Evolutionary conservation across 2,329 filamentous ascomycete species (phyloP), one percentile per base, ranked within the genome.

Genomic region (Fusarium succisae): DNA sequence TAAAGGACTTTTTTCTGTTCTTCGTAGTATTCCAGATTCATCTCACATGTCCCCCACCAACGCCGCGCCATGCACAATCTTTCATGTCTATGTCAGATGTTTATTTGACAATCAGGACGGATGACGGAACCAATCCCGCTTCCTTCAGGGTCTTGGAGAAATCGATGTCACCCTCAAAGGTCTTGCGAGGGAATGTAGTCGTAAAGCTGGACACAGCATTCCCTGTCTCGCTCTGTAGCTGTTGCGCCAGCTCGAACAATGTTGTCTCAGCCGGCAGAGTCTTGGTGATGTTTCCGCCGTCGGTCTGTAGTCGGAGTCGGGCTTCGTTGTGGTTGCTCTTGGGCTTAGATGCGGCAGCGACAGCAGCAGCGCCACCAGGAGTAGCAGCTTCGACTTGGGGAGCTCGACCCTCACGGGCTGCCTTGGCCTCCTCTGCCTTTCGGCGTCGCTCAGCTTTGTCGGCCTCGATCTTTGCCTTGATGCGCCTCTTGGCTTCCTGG

Each of bases 101-200:
- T 13, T 84, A 91, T 77, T 89, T 88, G 37, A 97, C 91, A 78
- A 97, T 91, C 76, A 99, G 85, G 53, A 94, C 95, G n/a, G 95
- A 95, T 71, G 94, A 98, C 11, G 96, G 96, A 8, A 96, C 91
- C 69, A 98, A 84, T 0, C 95, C 96, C 22, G 96, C 93, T 83
- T 99, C 96, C 84, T 97, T 97, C 63, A 99, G 84, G 10, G 95
- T 96, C 88, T 96, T 92, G 41, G 94, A 94, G 79, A 98, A 95
- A 81, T 97, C 96, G 13, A 89, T 76, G 72, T 87, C 81, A 26
- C 86, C 92, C 82, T 86, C 85, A 73, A 93, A 98, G 0, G 91
- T 90, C 86, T 98, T 98, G 79, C 90, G 91, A 0, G 96, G 96
- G 78, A 97, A 98, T 26, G 91, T 98, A 77, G 92, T 93, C 4